Evolutionary conservation across 192 early-diverging fungal genomes (phyloP).

Genomic region (Linnemannia schmuckeri): DNA sequence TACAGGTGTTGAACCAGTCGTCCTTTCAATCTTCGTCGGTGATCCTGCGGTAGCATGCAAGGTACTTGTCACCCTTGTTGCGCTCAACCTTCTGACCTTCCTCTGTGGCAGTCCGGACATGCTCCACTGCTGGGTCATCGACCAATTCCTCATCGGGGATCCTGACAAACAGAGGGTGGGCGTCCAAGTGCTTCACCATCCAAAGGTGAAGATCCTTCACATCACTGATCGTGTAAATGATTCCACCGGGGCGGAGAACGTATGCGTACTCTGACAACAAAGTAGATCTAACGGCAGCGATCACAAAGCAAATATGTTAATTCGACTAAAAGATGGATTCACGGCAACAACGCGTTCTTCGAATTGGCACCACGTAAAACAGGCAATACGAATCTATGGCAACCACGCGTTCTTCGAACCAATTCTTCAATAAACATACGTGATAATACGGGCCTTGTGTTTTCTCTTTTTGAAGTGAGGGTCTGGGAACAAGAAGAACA

Average conservation of each 20-base stretch:
- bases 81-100: slow-evolving; percentile 98
- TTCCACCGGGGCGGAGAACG: slow-evolving; percentile 87
- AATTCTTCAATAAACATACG: slow-evolving; percentile 49
- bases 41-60: slow-evolving; percentile 87
- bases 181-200: slow-evolving; percentile 96
- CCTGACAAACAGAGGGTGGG: slow-evolving; percentile 93
- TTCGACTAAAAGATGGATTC: not conserved
- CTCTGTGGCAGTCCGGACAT: slow-evolving; percentile 92
- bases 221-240: slow-evolving; percentile 97
- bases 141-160: slow-evolving; percentile 82
- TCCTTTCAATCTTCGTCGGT: slow-evolving; percentile 60
- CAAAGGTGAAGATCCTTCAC: slow-evolving; percentile 92
- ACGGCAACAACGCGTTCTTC: no score
- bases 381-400: not conserved
- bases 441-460: slow-evolving; percentile 98
- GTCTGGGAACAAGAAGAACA: slow-evolving; percentile 99
- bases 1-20: not conserved
- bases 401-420: not conserved
- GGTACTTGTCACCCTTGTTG: slow-evolving; percentile 95
- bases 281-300: slow-evolving; percentile 24
- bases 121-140: slow-evolving; percentile 86
- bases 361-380: no score
- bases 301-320: no score
- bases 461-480: slow-evolving; percentile 99
- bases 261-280: slow-evolving; percentile 98